Evolutionary conservation across 441 rosid species (phyloP), one percentile per base, ranked within the genome.

Genomic region (Populus trichocarpa): DNA sequence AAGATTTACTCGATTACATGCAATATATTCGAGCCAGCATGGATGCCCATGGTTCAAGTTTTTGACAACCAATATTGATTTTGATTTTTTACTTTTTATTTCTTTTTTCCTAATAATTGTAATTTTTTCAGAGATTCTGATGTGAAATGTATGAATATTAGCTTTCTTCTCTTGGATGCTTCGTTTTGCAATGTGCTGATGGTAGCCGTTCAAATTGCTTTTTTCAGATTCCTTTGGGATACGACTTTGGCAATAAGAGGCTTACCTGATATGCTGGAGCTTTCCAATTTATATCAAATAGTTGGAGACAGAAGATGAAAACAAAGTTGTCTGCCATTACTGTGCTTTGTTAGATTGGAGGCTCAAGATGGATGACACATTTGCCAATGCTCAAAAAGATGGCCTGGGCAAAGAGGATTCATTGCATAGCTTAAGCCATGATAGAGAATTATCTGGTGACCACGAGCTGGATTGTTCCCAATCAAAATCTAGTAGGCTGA

Each of bases 311-410:
- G 70, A 81, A 65, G 46, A 84, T 74, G 80, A 70, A 36, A 78
- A 20, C 71, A 73, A 72, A 69, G 78, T 64, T 84, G 64, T 61
- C 64, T 10, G 22, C 61, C 46, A 61, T 61, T 86, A 71, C 75
- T 65, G 61, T 71, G 67, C 68, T 72, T 80, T 42, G 50, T 33
- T 74, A 12, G 32, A 73, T 76, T 22, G 46, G 77, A 79, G 81
- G 72, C 18, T 6, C 79, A 83, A 38, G 57, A 93, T 91, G 97
- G 93, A 86, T 67, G 82, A 86, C 40, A 20, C 67, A 64, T 35
- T 74, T 75, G 69, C 74, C 46, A 70, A 64, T 70, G 75, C 78
- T 75, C 81, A 64, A 76, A 84, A 84, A 72, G 86, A 74, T 69
- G 84, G 83, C 42, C 53, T 61, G 77, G 83, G 78, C 75, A 73